A percentile compares a stretch with the other conserved stretches of the same genome.
These are phyloP conservation scores for Solanum microdontum DNA, from an alignment of 257 asterid species.

Conservation along the genomic window DNA sequence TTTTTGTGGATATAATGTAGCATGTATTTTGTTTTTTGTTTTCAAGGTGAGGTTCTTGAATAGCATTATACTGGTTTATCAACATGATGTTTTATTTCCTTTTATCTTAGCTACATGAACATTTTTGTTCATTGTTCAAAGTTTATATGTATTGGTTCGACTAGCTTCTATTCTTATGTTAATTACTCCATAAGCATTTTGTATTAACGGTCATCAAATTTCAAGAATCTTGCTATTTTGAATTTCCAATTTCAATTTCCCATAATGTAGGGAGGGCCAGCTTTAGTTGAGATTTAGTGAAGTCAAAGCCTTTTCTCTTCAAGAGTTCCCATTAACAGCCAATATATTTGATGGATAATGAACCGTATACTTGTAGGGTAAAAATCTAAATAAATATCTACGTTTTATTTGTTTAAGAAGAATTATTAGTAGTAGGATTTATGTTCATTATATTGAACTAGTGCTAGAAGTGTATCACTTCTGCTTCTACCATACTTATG, in stretches of 20 bases:
- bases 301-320: not conserved
- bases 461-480: not conserved
- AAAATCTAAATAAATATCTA: not conserved
- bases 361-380: not conserved
- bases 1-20: not conserved
- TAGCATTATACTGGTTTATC: not conserved
- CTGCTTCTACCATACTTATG: not conserved
- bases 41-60: not conserved
- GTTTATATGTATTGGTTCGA: not conserved
- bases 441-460: not conserved
- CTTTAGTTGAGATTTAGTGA: not conserved
- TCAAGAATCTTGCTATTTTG: not conserved
- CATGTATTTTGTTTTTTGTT: not conserved
- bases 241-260: not conserved
- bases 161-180: not conserved
- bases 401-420: not conserved
- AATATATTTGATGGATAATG: not conserved
- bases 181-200: not conserved
- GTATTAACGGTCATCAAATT: not conserved
- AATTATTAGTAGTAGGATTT: not conserved
- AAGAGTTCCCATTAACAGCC: not conserved
- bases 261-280: not conserved
- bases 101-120: not conserved
- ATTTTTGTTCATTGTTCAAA: not conserved
- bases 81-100: not conserved